Conservation (phyloP, 148 eudicot species). For the Dysphania ambrosioides region DNA sequence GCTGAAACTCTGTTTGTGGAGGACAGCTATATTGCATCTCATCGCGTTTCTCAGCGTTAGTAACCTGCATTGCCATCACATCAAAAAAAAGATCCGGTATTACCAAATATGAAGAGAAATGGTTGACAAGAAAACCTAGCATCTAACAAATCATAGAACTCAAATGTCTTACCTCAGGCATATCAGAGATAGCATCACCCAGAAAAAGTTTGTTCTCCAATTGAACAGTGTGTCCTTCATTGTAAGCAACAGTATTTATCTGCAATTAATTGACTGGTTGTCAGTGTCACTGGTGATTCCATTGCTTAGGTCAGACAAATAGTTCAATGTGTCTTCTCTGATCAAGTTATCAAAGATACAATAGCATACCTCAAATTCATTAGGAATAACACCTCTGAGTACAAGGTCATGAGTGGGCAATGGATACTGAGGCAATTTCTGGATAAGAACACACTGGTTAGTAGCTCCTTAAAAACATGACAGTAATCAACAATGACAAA, state of each 20-base stretch:
- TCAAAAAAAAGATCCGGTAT: not conserved
- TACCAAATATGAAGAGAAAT: not conserved
- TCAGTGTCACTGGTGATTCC: not conserved
- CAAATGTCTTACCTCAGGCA: slow-evolving; percentile 57
- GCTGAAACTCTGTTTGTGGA: slow-evolving; percentile 64
- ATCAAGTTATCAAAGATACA: not conserved
- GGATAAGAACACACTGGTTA: slow-evolving; percentile 18
- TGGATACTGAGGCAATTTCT: slow-evolving; percentile 76
- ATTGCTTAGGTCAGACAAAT: not conserved
- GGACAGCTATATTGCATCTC: slow-evolving; percentile 40
- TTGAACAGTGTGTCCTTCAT: slow-evolving; percentile 29
- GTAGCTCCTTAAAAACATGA: not conserved
- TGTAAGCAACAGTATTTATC: slow-evolving; percentile 57
- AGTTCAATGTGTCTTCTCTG: too few relatives aligned
- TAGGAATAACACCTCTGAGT: slow-evolving; percentile 54
- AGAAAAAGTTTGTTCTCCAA: slow-evolving; percentile 54
- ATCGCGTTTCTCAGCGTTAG: slow-evolving; percentile 53
- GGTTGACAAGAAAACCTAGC: not conserved
- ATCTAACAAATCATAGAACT: not conserved
- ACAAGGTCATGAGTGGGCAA: slow-evolving; percentile 74
- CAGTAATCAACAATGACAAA: not conserved
- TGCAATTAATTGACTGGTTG: slow-evolving; percentile 22
- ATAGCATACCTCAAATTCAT: slow-evolving; percentile 59
- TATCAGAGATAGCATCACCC: slow-evolving; percentile 73
- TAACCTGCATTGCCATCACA: slow-evolving; percentile 41